These are phyloP conservation scores for Solanum megistacrolobum DNA, from an alignment of 257 asterid species.

Conservation along the genomic window DNA sequence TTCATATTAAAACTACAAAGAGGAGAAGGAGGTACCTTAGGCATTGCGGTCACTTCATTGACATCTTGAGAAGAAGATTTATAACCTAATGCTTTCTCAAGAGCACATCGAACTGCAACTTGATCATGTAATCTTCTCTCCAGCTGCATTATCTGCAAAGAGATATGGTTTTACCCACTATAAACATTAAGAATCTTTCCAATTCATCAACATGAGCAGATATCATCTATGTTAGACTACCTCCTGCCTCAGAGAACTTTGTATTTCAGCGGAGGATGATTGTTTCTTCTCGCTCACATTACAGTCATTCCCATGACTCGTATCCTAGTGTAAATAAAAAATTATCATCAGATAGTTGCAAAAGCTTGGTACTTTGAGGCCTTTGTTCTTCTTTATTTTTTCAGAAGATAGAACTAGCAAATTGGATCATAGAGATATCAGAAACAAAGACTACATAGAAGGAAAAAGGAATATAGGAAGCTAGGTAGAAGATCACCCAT, in stretches of 20 bases:
- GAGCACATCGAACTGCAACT: conserved; percentile 70
- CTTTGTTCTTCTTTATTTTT: background rate
- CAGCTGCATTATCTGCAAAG: conserved; percentile 58
- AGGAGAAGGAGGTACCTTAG: conserved; percentile 41
- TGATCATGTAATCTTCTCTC: conserved; percentile 78
- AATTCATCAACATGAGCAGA: background rate
- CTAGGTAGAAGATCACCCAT: background rate
- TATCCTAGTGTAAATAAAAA: conserved; percentile 30
- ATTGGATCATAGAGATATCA: background rate
- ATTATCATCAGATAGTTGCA: background rate
- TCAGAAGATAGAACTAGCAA: background rate
- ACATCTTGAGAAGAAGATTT: conserved; percentile 33
- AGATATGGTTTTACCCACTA: background rate
- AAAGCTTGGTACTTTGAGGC: background rate
- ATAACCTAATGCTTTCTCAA: conserved; percentile 87
- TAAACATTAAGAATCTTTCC: background rate
- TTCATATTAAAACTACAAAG: background rate
- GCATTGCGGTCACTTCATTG: conserved; percentile 37
- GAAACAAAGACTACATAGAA: background rate
- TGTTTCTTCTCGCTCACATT: conserved; percentile 31
- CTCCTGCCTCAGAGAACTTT: conserved; percentile 76
- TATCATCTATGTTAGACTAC: conserved; percentile 22
- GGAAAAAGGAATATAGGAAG: background rate
- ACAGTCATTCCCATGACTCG: conserved; percentile 21
- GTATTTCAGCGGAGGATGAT: conserved; percentile 45